Conservation (phyloP, 768 basidiomycete species). For the Lactarius hatsudake region DNA sequence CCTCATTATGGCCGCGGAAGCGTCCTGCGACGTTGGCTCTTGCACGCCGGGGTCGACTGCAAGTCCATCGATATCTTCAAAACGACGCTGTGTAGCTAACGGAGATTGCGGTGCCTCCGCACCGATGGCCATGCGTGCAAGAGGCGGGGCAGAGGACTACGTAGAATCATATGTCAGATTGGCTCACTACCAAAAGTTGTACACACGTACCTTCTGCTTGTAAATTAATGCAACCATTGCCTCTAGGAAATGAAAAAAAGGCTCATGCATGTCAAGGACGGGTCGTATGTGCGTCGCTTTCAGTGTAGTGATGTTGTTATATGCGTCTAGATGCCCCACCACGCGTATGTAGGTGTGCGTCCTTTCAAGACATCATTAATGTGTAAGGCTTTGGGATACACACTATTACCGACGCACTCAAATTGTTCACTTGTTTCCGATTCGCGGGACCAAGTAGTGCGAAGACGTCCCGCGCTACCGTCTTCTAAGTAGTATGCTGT, state of each 20-base stretch:
- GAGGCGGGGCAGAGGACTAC: not conserved
- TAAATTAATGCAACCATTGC: slow-evolving; percentile 40
- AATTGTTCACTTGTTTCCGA: not conserved
- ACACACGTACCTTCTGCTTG: slow-evolving; percentile 34
- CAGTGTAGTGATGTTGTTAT: slow-evolving; percentile 41
- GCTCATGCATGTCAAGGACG: slow-evolving; percentile 46
- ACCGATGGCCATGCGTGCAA: not conserved
- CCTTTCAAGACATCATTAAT: not conserved
- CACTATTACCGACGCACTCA: not conserved
- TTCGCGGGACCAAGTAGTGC: not conserved
- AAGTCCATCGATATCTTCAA: not conserved
- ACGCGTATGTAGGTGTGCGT: slow-evolving; percentile 16
- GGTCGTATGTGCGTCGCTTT: slow-evolving; percentile 38
- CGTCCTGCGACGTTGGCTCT: not conserved
- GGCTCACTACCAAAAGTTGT: not conserved
- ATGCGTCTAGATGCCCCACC: slow-evolving; percentile 26
- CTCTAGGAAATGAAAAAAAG: slow-evolving; percentile 47
- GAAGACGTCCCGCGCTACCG: slow-evolving; percentile 33
- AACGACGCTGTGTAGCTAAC: not conserved
- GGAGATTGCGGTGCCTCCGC: not conserved
- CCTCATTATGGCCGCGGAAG: not conserved
- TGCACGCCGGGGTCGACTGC: not conserved
- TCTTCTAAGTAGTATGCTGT: slow-evolving; percentile 36
- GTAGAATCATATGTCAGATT: not conserved
- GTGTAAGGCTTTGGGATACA: not conserved